Conservation (phyloP, 2,329 filamentous ascomycete species). For the Penicillium sp. region DNA sequence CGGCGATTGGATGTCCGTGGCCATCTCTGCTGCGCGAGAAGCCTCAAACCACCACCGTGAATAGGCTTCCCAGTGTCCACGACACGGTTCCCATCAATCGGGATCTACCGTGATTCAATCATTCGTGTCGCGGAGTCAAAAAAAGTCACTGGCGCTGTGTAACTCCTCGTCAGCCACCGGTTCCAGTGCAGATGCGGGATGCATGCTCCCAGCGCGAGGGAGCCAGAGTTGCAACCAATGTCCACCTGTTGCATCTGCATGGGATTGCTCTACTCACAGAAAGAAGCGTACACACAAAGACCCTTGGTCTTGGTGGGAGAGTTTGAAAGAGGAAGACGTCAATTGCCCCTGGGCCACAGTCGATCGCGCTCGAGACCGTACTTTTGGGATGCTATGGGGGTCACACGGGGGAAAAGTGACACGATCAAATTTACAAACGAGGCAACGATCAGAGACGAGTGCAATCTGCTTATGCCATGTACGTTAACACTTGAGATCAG, state of each 20-base stretch:
- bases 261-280: background rate
- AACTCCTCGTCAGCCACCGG: conserved; percentile 21
- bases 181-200: conserved; percentile 17
- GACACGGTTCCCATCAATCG: conserved; percentile 19
- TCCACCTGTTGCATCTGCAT: no score
- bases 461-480: conserved; percentile 2
- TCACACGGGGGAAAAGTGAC: conserved; percentile 3
- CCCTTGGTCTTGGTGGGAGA: background rate
- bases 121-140: conserved; percentile 10
- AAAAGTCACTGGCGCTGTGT: conserved; percentile 11
- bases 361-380: conserved; percentile 14
- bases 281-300: no score
- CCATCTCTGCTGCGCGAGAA: conserved; percentile 23
- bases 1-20: conserved; percentile 45
- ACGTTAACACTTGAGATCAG: conserved; percentile 16
- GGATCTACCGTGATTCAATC: conserved; percentile 17
- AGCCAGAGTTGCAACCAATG: conserved; percentile 10
- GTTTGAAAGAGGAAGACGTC: conserved; percentile 14
- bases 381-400: conserved; percentile 2
- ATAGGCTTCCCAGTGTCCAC: conserved; percentile 17
- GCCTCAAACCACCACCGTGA: conserved; percentile 17
- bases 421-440: conserved; percentile 14
- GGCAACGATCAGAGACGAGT: conserved; percentile 17
- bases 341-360: conserved; percentile 11
- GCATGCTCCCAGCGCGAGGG: conserved; percentile 19